Evolutionary conservation across 441 rosid species (phyloP), one percentile per base, ranked within the genome.

Genomic region (Bruguiera hainesii): DNA sequence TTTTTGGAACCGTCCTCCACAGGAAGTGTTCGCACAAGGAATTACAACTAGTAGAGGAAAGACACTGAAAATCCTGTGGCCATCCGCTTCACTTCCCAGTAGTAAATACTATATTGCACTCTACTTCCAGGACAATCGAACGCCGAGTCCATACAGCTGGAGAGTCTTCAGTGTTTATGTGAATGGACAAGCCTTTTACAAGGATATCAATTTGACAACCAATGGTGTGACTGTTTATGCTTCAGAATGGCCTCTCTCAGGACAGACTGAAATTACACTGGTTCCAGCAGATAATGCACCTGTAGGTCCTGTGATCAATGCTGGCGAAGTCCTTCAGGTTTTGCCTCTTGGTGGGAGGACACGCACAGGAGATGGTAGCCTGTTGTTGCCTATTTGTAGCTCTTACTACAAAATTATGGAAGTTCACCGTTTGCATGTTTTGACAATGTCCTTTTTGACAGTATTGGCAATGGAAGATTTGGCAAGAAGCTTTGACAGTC

Each of bases 1-100:
- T 66, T 89, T 91, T 71, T 94, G 97, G 94, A 91, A 94, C 78
- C 29, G 78, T 37, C 98, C 98, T 11, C 97, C 98, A 1, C 56
- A 60, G 28, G 73, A 67, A 56, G 86, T 79, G 28, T 94, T 94
- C 70, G 59, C 53, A 15, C 71, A 75, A 11, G 97, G 84, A 8
- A 71, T 91, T 68, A 85, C 91, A 16, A 70, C 83, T 9, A 82
- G 82, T 78, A 66, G 68, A 66, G 92, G 87, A 69, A 83, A 91
- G 83, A 72, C 75, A 21, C 70, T 94, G 1, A 67, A 63, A 61
- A 51, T 89, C 59, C 66, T 66, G 49, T 91, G 98, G 98, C 98
- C 97, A 1, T 75, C 78, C 0, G 49, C 71, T 25, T 46, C 80
- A 59, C 92, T 94, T 56, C 94, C 89, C 0, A 75, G 77, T 35